Percentiles rank a stretch among this genome's conserved stretches.
Conservation (phyloP, 768 basidiomycete species). For the Neoboletus brunneissimus region DNA sequence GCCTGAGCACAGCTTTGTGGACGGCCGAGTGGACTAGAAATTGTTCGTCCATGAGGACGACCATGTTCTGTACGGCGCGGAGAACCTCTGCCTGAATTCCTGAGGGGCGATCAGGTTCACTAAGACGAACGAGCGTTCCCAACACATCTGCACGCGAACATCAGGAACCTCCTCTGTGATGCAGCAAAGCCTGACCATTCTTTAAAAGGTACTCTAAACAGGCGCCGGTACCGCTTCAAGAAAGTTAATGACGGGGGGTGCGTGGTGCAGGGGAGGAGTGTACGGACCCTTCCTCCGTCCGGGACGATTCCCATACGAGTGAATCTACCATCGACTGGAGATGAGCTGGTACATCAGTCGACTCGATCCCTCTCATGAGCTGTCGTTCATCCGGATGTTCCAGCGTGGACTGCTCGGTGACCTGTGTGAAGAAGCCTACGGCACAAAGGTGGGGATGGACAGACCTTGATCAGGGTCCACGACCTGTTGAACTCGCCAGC, state of each 20-base stretch:
- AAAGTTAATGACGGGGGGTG: slow-evolving; percentile 9
- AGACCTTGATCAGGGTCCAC: slow-evolving; percentile 72
- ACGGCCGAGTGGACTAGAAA: slow-evolving; percentile 91
- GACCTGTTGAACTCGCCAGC: slow-evolving; percentile 71
- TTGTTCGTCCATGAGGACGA: slow-evolving; percentile 87
- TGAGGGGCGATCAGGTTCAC: slow-evolving; percentile 78
- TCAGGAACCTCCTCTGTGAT: not conserved
- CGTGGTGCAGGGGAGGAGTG: slow-evolving; percentile 1
- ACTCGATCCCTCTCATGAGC: slow-evolving; percentile 71
- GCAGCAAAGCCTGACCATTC: slow-evolving; percentile 53
- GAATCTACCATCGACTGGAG: slow-evolving; percentile 81
- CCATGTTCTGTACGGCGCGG: slow-evolving; percentile 84
- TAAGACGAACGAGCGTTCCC: slow-evolving; percentile 79
- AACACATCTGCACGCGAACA: slow-evolving; percentile 60
- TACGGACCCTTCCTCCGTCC: slow-evolving; percentile 84
- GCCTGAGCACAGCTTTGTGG: slow-evolving; percentile 80
- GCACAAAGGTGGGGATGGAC: slow-evolving; percentile 7
- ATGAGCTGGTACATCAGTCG: slow-evolving; percentile 76
- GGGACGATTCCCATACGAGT: slow-evolving; percentile 80
- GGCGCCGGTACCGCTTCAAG: slow-evolving; percentile 71
- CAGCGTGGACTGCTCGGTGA: slow-evolving; percentile 64
- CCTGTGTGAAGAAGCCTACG: slow-evolving; percentile 5
- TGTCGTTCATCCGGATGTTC: slow-evolving; percentile 87
- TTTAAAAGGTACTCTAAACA: slow-evolving; percentile 91
- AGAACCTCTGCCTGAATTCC: slow-evolving; percentile 93